Base-by-base conservation (phyloP, 768 basidiomycete species). In the Krasilnikovozyma curviuscula region DNA sequence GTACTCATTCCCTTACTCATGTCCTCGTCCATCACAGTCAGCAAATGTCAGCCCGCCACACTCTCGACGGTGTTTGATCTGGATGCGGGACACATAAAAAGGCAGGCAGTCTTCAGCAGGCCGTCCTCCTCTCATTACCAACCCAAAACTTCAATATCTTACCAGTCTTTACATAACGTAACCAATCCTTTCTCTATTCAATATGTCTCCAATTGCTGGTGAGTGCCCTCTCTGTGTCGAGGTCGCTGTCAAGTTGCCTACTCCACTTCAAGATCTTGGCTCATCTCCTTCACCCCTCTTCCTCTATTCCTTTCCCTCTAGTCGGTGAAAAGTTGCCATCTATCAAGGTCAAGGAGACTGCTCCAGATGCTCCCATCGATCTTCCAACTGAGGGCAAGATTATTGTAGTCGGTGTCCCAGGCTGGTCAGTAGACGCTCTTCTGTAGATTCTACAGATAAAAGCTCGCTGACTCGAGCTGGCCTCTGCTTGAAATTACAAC, bases 351-450 rank as follows among this genome's bases (percentile, higher is more conserved):
- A 52, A 52, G 50, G 50, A 52, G 50, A 24, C 32, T 30, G 50
- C 46, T 40, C 50, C 50, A 10, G 30, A 27, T 33, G 30, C 28
- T 23, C 16, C 50, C 39, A 34, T 52, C 44, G 4, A 38, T 23
- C 30, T 52, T 30, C 50, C 50, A 28, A 40, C 44, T 16, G 31
- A 45, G 35, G 44, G 44, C 8, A 52, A 52, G 50, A 41, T 52
- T 39, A 45, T 52, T 21, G 35, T 52, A 25, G 39, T 52, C 29
- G 47, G 47, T 41, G 47, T 48, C 29, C 47, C 47, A n/a, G 47
- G 13, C 4, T 44, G n/a, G 19, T 5, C 5, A 12, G 7, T 29
- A 27, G 42, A 9, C 12, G n/a, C 42, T 28, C 27, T 31, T 44
- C 5, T 30, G n/a, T n/a, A 23, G 16, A 16, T 18, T 38, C 6